phyloP scores from a whole-genome alignment of 805 yeast genomes.

The Ogataea salicorniae region DNA sequence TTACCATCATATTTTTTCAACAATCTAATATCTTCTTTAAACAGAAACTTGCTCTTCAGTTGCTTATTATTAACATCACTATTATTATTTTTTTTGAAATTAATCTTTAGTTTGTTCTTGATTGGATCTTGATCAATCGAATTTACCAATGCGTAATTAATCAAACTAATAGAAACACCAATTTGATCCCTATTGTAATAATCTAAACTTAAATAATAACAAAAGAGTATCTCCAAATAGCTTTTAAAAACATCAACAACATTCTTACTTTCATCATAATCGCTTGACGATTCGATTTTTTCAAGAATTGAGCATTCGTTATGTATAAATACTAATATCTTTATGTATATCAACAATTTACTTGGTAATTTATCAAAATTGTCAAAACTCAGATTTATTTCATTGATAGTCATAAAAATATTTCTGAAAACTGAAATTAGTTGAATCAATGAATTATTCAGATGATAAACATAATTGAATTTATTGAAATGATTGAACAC shows the following conservation, averaged over 20 bases:
- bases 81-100: neutral
- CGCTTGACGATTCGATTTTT: constrained; percentile 1
- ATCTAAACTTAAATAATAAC: constrained; percentile 24
- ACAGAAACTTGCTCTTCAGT: constrained; percentile 17
- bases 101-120: constrained; percentile 20
- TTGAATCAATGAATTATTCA: constrained; percentile 18
- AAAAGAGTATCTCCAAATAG: constrained; percentile 18
- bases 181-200: constrained; percentile 19
- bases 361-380: constrained; percentile 24
- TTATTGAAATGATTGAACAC: constrained; percentile 14
- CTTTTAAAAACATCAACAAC: neutral
- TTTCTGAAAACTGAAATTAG: constrained; percentile 22
- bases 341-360: constrained; percentile 14
- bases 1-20: constrained; percentile 7
- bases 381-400: constrained; percentile 19
- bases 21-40: constrained; percentile 17
- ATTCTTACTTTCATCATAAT: neutral
- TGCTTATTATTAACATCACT: constrained; percentile 1
- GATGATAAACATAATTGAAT: constrained; percentile 10
- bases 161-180: constrained; percentile 24
- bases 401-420: constrained; percentile 11
- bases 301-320: constrained; percentile 15
- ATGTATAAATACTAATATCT: constrained; percentile 20
- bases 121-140: constrained; percentile 24
- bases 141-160: constrained; percentile 20